These are phyloP conservation scores for Aspergillus nomiae DNA, from an alignment of 2,329 filamentous ascomycete genomes.

Conservation along the genomic window DNA sequence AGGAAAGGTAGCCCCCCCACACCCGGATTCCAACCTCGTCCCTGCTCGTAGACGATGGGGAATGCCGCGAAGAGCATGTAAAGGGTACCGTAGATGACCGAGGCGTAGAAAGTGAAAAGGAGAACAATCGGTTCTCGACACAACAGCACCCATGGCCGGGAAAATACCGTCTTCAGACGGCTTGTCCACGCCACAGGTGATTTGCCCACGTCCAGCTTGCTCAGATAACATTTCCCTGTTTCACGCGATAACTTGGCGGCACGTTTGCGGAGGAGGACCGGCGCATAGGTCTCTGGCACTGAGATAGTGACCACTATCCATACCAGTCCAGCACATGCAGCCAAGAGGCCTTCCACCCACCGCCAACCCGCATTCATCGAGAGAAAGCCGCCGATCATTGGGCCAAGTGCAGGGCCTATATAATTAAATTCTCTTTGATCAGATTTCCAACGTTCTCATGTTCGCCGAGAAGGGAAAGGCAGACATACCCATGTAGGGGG, in stretches of 20 bases:
- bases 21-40: conserved; percentile 7
- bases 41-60: conserved; percentile 10
- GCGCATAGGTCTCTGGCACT: conserved; percentile 9
- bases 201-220: background rate
- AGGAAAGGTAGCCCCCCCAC: conserved; percentile 8
- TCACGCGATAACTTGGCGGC: background rate
- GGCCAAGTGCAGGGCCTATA: conserved; percentile 1
- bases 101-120: conserved; percentile 7
- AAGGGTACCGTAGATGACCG: conserved; percentile 10
- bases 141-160: conserved; percentile 4
- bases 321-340: background rate
- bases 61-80: conserved; percentile 12
- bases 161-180: background rate
- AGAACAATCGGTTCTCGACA: conserved; percentile 6
- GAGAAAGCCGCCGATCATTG: conserved; percentile 7
- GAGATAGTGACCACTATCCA: background rate
- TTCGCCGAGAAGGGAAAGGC: too few species aligned
- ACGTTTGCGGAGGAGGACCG: background rate
- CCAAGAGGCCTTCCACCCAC: conserved; percentile 10
- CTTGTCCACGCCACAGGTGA: background rate
- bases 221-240: conserved; percentile 4
- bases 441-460: too few species aligned
- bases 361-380: conserved; percentile 8
- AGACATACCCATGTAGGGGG: background rate
- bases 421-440: too few species aligned